Evolutionary conservation across 192 early-diverging fungal genomes (phyloP).

Genomic region (Mortierella antarctica): DNA sequence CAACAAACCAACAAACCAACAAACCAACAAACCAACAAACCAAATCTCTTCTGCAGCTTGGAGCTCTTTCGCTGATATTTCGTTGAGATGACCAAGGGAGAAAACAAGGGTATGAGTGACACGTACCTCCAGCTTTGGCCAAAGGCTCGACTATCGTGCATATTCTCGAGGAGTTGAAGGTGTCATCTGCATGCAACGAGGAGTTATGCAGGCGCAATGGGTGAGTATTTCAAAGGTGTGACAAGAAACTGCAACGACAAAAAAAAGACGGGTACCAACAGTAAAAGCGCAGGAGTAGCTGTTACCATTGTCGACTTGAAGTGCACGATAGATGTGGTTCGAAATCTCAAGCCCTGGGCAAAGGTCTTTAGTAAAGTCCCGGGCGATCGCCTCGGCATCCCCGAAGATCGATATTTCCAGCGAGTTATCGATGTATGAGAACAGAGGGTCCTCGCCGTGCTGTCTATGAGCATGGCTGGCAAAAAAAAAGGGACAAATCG

Average conservation of each 20-base stretch:
- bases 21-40: too few relatives aligned
- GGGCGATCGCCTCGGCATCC: conserved; percentile 60
- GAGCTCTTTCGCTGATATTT: too few relatives aligned
- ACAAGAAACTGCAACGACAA: neutral
- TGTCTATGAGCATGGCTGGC: conserved; percentile 17
- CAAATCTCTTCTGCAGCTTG: too few relatives aligned
- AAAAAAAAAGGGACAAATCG: neutral
- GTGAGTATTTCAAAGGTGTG: neutral
- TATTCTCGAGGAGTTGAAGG: conserved; percentile 46
- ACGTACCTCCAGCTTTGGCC: conserved; percentile 54
- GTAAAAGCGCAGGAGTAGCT: neutral
- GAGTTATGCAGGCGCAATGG: neutral
- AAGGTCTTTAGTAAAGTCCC: conserved; percentile 59
- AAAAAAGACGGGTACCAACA: neutral
- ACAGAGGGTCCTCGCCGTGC: conserved; percentile 57
- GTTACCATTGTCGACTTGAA: conserved; percentile 50
- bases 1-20: too few relatives aligned
- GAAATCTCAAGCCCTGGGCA: conserved; percentile 46
- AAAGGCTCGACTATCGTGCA: conserved; percentile 49
- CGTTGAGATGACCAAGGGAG: neutral
- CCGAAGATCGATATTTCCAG: conserved; percentile 78
- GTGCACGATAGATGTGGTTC: conserved; percentile 35
- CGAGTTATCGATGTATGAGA: conserved; percentile 77
- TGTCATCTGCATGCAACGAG: conserved; percentile 20
- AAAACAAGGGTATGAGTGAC: neutral